phyloP scores from a whole-genome alignment of 805 yeast genomes.

The Kluyveromyces dobzhanskii region DNA sequence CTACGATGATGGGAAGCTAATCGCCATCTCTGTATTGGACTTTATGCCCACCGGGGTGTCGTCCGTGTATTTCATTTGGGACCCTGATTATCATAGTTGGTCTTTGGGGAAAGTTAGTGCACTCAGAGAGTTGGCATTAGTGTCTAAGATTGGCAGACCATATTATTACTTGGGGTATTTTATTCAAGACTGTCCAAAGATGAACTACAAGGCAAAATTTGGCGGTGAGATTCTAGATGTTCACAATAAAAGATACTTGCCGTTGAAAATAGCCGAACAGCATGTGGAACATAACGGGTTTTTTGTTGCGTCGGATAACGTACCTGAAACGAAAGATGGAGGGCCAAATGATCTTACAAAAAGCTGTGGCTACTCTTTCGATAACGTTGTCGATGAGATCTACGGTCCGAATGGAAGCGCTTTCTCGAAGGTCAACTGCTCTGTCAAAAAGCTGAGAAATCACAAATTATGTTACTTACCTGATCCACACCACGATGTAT shows the following conservation, averaged over 20 bases:
- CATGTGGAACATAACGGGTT: slow-evolving; percentile 21
- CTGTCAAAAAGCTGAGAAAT: slow-evolving; percentile 12
- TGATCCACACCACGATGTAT: too few species aligned
- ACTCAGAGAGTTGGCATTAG: slow-evolving; percentile 54
- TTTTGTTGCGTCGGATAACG: slow-evolving; percentile 10
- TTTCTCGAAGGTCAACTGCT: slow-evolving; percentile 12
- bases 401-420: slow-evolving; percentile 33
- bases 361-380: slow-evolving; percentile 1
- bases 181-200: slow-evolving; percentile 69
- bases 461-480: slow-evolving; percentile 15
- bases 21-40: slow-evolving; percentile 74
- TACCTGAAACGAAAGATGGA: slow-evolving; percentile 7
- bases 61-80: slow-evolving; percentile 83
- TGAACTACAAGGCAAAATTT: slow-evolving; percentile 72
- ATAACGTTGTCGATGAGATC: slow-evolving; percentile 30
- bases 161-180: slow-evolving; percentile 75
- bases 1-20: slow-evolving; percentile 49
- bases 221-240: slow-evolving; percentile 68
- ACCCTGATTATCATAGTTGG: slow-evolving; percentile 62
- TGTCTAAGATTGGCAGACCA: slow-evolving; percentile 31
- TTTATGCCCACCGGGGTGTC: slow-evolving; percentile 69
- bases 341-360: not conserved
- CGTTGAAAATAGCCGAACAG: slow-evolving; percentile 12
- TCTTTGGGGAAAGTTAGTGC: slow-evolving; percentile 77
- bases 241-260: slow-evolving; percentile 36